Evolutionary conservation across 1,284 basidiomycete genomes (phyloP), one percentile per base, ranked within the genome.

Genomic region (Malassezia brasiliensis): DNA sequence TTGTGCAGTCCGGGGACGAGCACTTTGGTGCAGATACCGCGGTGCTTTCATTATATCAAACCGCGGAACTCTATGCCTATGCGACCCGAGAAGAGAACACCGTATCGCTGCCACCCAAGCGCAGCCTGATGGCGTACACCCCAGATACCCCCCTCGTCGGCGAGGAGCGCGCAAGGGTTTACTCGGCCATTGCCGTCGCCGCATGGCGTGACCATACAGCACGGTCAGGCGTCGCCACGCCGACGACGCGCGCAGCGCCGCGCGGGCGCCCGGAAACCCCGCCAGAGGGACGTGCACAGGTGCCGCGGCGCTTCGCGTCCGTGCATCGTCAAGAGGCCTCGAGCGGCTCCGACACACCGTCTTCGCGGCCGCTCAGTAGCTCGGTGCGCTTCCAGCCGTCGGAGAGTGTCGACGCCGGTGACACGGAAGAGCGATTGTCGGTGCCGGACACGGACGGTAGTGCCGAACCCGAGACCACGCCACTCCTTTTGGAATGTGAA

Each of bases 41-140:
- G 4, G n/a, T 57, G 1, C 37, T 57, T 10, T 32, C 51, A 1
- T 19, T 41, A 9, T 37, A 50, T 15, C 20, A 41, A 7, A 42
- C 55, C 10, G 44, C 50, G 4, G 55, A 57, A 3, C 32, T 57
- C 11, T 57, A 47, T 28, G 55, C 48, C 5, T 57, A 52, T 34
- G 55, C 55, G 2, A 35, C 42, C 2, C 25, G 42, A 14, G 25
- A 28, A 11, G 22, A 34, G 32, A 20, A 19, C 7, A 5, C 22
- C 17, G n/a, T 1, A 2, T 15, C 4, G 17, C 14, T 12, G n/a
- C 1, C 30, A 32, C 8, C 15, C 20, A 9, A 9, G 12, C 31
- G 3, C 2, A 40, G 41, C 5, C 37, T 46, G 10, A 55, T 55
- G 53, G 32, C 47, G 3, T 9, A 15, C 14, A n/a, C 10, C 1